These are phyloP conservation scores for Solanum pinnatisectum DNA, from an alignment of 257 asterid species.

Conservation along the genomic window DNA sequence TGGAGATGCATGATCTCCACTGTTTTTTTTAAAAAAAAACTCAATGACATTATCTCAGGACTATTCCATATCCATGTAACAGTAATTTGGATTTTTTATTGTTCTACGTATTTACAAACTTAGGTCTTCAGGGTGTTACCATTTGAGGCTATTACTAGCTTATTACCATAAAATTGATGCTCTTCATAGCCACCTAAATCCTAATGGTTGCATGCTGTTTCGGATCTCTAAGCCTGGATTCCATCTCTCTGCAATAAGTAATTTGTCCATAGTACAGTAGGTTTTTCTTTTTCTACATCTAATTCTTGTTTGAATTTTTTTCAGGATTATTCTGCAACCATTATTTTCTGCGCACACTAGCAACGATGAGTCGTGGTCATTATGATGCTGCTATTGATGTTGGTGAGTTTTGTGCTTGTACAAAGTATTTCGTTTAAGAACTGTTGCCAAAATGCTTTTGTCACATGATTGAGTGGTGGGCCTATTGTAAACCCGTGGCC, in stretches of 20 bases:
- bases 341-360: conserved; percentile 86
- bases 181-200: neutral
- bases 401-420: conserved; percentile 24
- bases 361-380: conserved; percentile 58
- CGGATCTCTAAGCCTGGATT: neutral
- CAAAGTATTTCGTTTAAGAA: neutral
- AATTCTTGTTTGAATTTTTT: neutral
- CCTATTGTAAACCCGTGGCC: neutral
- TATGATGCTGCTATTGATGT: conserved; percentile 48
- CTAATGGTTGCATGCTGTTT: neutral
- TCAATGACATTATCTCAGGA: neutral
- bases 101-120: neutral
- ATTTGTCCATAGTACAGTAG: neutral
- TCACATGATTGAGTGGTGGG: neutral
- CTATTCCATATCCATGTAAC: neutral
- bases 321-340: conserved; percentile 82
- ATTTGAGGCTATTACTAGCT: neutral
- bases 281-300: neutral
- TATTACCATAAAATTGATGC: neutral
- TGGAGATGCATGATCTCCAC: neutral
- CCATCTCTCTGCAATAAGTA: neutral
- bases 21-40: neutral
- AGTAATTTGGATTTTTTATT: neutral
- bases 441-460: neutral
- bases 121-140: neutral